Conservation (phyloP, 305 asterid species). For the Solanum hybrid region DNA sequence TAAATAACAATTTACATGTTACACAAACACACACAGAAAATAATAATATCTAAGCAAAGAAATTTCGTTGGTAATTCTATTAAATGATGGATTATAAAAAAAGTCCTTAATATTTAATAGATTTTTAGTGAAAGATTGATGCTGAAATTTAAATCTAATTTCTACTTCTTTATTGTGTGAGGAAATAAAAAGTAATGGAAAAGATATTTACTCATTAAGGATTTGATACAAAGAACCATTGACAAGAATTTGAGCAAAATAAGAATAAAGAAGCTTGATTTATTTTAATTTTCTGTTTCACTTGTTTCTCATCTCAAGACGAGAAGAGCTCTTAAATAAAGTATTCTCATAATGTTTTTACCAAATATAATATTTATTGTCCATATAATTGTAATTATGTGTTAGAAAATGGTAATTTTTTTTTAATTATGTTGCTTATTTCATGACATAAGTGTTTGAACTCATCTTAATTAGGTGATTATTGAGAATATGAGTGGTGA, state of each 20-base stretch:
- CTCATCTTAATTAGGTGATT: too few relatives aligned
- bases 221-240: neutral
- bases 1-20: neutral
- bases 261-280: too few relatives aligned
- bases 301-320: too few relatives aligned
- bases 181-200: neutral
- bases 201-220: neutral
- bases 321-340: too few relatives aligned
- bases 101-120: neutral
- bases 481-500: too few relatives aligned
- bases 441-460: neutral
- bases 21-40: neutral
- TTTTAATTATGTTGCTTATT: too few relatives aligned
- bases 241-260: neutral
- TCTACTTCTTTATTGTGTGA: neutral
- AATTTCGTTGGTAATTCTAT: neutral
- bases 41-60: neutral
- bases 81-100: neutral
- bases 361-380: neutral
- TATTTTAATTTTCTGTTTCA: too few relatives aligned
- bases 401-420: neutral
- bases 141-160: neutral
- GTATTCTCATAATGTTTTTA: neutral
- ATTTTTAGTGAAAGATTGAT: neutral
- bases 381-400: neutral